Evolutionary conservation across 257 asterid genomes (phyloP).

Genomic region (Solanum dulcamara): DNA sequence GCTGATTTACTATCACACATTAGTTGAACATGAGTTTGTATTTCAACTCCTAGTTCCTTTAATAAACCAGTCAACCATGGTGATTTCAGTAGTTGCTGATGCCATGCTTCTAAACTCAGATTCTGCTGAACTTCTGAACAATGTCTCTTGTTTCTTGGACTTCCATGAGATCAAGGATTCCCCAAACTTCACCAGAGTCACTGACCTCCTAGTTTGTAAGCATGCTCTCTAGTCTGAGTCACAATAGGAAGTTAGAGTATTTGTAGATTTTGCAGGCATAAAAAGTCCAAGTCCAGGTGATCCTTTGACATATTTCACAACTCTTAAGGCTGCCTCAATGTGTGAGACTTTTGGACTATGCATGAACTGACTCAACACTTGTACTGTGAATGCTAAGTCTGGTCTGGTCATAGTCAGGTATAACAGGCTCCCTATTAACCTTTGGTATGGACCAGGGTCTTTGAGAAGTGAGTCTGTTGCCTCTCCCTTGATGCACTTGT

Average conservation of each 20-base stretch:
- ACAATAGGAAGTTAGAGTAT: too few species aligned
- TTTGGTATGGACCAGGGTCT: neutral
- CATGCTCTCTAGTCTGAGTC: neutral
- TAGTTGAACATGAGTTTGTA: neutral
- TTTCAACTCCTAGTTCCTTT: neutral
- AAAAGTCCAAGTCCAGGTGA: neutral
- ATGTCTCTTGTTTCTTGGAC: neutral
- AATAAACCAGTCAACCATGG: neutral
- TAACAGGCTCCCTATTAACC: too few species aligned
- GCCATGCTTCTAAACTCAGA: neutral
- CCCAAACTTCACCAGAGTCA: neutral
- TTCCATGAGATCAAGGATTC: neutral
- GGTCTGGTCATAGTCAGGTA: neutral
- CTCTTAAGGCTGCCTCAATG: neutral
- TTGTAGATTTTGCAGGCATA: neutral
- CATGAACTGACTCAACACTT: neutral
- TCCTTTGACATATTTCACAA: too few species aligned
- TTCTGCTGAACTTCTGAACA: neutral
- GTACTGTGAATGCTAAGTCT: neutral
- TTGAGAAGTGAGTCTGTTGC: neutral
- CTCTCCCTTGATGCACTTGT: neutral
- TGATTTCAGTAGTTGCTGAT: neutral
- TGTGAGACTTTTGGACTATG: neutral
- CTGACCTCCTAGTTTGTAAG: neutral
- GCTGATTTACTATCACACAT: neutral